Evolutionary conservation across 768 basidiomycete genomes (phyloP), one percentile per base, ranked within the genome.

Genomic region (Jaapia argillacea): DNA sequence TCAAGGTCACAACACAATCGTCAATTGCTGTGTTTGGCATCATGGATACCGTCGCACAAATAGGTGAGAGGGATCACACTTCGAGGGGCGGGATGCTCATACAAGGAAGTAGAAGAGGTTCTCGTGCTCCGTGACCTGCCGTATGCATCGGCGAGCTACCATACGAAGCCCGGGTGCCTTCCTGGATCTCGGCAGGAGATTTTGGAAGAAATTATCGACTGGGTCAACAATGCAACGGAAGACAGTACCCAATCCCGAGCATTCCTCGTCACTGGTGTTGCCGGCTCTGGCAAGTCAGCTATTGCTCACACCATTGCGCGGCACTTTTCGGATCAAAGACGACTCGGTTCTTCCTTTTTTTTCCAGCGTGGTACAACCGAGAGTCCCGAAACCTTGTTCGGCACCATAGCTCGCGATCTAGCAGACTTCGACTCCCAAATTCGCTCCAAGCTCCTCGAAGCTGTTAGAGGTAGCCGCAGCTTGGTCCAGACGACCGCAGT

Each of bases 201-300:
- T 3, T 33, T 51, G 20, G 13, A 31, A 1, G 26, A 42, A 5
- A 42, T 51, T 6, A 27, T 26, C 2, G 33, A 45, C 2, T 51
- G 50, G 50, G 41, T 36, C 4, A 33, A 27, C n/a, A 31, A n/a
- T 12, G 2, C n/a, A 7, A 21, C 10, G 13, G 37, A 21, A 7
- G 21, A 7, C 21, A 7, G 37, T 13, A 22, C 12, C 22, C 36
- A 33, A 5, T 12, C 38, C 10, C 42, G 41, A 1, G 24, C 51
- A 4, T 26, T 51, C 26, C 13, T 51, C 12, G 38, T 53, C 20
- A 20, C 18, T 16, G 50, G 52, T 12, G 33, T 26, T 3, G 45
- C 52, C 1, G 49, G 49, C 14, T 37, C 45, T 1, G 52, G 49
- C 24, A 51, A 53, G 40, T 53, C 52, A 4, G 31, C 50, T 1